Evolutionary conservation across 2,329 filamentous ascomycete species (phyloP).

Genomic region (Monilinia fructicola): DNA sequence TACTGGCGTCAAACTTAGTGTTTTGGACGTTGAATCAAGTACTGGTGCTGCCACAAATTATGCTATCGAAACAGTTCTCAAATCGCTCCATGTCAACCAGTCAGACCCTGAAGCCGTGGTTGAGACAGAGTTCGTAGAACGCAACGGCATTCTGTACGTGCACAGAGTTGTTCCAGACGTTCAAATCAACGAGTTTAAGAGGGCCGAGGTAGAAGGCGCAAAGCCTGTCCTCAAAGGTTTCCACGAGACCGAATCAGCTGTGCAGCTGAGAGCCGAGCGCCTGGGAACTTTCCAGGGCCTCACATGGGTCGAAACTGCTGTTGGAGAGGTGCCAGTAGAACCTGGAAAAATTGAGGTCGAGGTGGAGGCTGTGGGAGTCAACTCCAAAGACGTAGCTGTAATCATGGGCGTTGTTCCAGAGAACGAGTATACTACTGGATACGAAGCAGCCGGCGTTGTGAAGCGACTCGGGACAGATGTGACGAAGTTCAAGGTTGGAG

Average conservation of each 20-base stretch:
- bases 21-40: slow-evolving; percentile 27
- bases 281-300: slow-evolving; percentile 25
- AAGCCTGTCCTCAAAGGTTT: too few species aligned
- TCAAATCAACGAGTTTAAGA: too few species aligned
- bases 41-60: slow-evolving; percentile 3
- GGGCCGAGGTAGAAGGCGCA: too few species aligned
- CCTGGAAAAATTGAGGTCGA: slow-evolving; percentile 26
- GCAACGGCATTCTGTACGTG: slow-evolving; percentile 35
- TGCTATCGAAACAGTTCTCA: background rate
- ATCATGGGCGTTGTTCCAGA: slow-evolving; percentile 33
- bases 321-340: slow-evolving; percentile 9
- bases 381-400: slow-evolving; percentile 30
- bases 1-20: slow-evolving; percentile 22
- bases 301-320: slow-evolving; percentile 21
- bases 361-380: slow-evolving; percentile 33
- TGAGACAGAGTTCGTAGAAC: slow-evolving; percentile 40
- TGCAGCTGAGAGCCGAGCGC: slow-evolving; percentile 19
- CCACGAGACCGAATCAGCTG: too few species aligned
- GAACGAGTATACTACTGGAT: slow-evolving; percentile 25
- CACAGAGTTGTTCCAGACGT: too few species aligned
- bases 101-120: background rate
- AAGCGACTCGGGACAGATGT: slow-evolving; percentile 32
- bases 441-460: slow-evolving; percentile 39
- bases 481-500: slow-evolving; percentile 30
- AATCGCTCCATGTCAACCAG: background rate